Evolutionary conservation across 148 eudicot genomes (phyloP).

Genomic region (Cornus kousa): DNA sequence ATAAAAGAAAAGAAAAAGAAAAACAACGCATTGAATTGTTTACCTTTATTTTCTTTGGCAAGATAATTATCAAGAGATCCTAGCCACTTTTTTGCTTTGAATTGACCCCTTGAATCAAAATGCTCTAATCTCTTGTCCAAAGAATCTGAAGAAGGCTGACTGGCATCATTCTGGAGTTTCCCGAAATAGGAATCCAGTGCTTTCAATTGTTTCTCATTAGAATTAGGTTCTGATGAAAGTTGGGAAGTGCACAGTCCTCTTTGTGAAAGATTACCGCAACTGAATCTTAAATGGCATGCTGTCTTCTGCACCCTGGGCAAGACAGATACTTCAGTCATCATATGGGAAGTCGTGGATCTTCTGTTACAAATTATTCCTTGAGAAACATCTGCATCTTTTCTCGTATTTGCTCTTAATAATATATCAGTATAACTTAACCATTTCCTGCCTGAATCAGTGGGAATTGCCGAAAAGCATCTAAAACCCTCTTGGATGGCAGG

Average conservation of each 20-base stretch:
- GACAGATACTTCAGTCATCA: slow-evolving; percentile 2
- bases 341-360: neutral
- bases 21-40: neutral
- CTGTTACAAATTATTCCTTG: slow-evolving; percentile 9
- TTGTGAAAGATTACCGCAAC: slow-evolving; percentile 13
- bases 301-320: neutral
- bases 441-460: slow-evolving; percentile 8
- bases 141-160: slow-evolving; percentile 21
- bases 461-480: slow-evolving; percentile 19
- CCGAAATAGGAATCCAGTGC: slow-evolving; percentile 46
- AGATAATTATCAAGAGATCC: slow-evolving; percentile 39
- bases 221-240: slow-evolving; percentile 32
- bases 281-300: neutral
- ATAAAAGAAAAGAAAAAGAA: neutral
- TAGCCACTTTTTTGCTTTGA: slow-evolving; percentile 29
- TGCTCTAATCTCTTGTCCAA: slow-evolving; percentile 12
- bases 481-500: slow-evolving; percentile 20
- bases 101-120: slow-evolving; percentile 21
- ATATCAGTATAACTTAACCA: slow-evolving; percentile 4
- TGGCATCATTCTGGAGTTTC: slow-evolving; percentile 34
- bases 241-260: slow-evolving; percentile 17
- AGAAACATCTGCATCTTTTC: neutral
- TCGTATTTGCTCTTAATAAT: neutral
- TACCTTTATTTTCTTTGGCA: slow-evolving; percentile 39
- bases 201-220: slow-evolving; percentile 39